Base-by-base conservation (phyloP, 768 basidiomycete species). In the Mycena capillaripes region DNA sequence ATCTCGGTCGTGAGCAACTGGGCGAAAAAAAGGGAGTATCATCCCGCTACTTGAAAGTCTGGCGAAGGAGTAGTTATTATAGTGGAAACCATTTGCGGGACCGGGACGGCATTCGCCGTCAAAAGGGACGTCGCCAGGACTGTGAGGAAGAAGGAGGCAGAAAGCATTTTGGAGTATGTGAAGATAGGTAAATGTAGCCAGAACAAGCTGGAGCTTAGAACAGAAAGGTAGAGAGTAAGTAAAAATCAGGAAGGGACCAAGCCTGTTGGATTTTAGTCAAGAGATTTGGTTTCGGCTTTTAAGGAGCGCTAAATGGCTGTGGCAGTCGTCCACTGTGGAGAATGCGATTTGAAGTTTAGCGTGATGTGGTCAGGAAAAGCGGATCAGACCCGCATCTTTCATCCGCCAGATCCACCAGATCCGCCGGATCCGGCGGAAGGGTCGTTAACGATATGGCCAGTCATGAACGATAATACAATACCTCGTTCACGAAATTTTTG, bases 111-210 rank as follows among this genome's bases (percentile, higher is more conserved):
- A 12, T 34, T 50, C 34, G 62, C 46, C 21, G 46, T 38, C 62
- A 64, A 52, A 34, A 64, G 11, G 34, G 62, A 64, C 62, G 62
- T 52, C 30, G 62, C 62, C 48, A 64, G 62, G 62, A 64, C 62
- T 48, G 50, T 48, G 48, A 64, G 62, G 50, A 64, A 11, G 46
- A 64, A 64, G 12, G 62, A 34, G n/a, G 50, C 62, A 38, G 62
- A 64, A 23, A 32, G 62, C 62, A 64, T 64, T 64, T 16, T 53
- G 16, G 12, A 32, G 14, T 52, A 44, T 25, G 4, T 52, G 62
- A 52, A 53, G 62, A 52, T 14, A 23, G n/a, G 34, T 34, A 40
- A 50, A 53, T 34, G 44, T 19, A 27, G 25, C 46, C 32, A 50
- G 30, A 64, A 25, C 46, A 52, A 64, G 48, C 62, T 50, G 56